These are phyloP conservation scores for Omphalea diandra DNA, from an alignment of 441 rosid genomes.

Conservation along the genomic window DNA sequence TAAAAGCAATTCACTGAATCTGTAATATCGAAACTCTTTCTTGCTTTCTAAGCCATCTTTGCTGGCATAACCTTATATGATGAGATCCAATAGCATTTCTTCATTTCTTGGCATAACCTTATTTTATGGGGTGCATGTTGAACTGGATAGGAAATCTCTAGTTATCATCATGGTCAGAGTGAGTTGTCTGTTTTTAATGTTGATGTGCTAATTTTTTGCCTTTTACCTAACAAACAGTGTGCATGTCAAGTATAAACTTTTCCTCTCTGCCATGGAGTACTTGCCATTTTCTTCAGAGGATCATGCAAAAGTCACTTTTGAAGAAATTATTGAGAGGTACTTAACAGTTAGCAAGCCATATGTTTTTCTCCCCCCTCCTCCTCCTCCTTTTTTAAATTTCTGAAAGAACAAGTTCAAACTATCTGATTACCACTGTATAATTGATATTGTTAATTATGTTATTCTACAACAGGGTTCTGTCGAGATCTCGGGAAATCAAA, in stretches of 20 bases:
- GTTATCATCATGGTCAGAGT: not conserved
- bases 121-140: not conserved
- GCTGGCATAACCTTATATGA: not conserved
- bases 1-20: too few species aligned
- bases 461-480: constrained; percentile 64
- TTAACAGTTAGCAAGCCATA: constrained; percentile 20
- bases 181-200: not conserved
- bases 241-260: constrained; percentile 89
- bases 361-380: too few species aligned
- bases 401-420: constrained; percentile 4
- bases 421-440: constrained; percentile 14
- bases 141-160: not conserved
- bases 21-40: too few species aligned
- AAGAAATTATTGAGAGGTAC: constrained; percentile 97
- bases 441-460: constrained; percentile 23
- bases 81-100: not conserved
- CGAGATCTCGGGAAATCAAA: constrained; percentile 88
- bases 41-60: not conserved
- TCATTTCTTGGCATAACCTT: constrained; percentile 6
- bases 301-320: constrained; percentile 87
- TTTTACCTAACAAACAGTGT: constrained; percentile 42
- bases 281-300: constrained; percentile 73
- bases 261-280: constrained; percentile 91
- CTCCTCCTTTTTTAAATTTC: too few species aligned
- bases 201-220: constrained; percentile 17